Evolutionary conservation across 2,329 filamentous ascomycete genomes (phyloP).

Genomic region (Xylaria arbuscula): DNA sequence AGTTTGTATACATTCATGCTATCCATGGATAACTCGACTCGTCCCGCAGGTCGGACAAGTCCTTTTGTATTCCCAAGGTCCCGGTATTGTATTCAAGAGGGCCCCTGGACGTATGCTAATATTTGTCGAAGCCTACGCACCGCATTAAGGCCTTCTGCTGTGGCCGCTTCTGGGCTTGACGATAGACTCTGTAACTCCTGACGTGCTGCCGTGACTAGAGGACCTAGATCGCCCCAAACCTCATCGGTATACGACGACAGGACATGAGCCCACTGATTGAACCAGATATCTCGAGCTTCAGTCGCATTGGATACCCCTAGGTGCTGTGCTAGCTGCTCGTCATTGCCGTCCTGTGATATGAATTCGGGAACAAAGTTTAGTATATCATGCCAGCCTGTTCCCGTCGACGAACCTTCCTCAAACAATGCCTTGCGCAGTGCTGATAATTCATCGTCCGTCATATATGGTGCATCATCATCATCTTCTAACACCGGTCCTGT

Average conservation of each 20-base stretch:
- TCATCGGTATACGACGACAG: slow-evolving; percentile 70
- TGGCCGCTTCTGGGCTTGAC: slow-evolving; percentile 39
- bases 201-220: slow-evolving; percentile 66
- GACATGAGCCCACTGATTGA: slow-evolving; percentile 67
- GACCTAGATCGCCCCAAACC: slow-evolving; percentile 73
- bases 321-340: slow-evolving; percentile 45
- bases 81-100: slow-evolving; percentile 21
- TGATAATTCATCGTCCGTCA: slow-evolving; percentile 40
- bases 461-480: slow-evolving; percentile 34
- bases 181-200: slow-evolving; percentile 63
- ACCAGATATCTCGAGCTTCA: slow-evolving; percentile 60
- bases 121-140: slow-evolving; percentile 55
- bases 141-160: slow-evolving; percentile 49
- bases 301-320: slow-evolving; percentile 55
- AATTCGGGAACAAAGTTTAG: slow-evolving; percentile 65
- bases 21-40: not conserved
- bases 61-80: not conserved
- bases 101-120: slow-evolving; percentile 53
- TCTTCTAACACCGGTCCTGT: slow-evolving; percentile 40
- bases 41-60: not conserved
- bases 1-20: not conserved
- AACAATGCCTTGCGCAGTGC: slow-evolving; percentile 47
- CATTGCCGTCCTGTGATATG: slow-evolving; percentile 42
- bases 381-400: slow-evolving; percentile 56
- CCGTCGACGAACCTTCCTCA: slow-evolving; percentile 21